A percentile compares a stretch with the other conserved stretches of the same genome.
These are phyloP conservation scores for Arthrobotrys pseudoclavata DNA, from an alignment of 2,329 filamentous ascomycete genomes.

Conservation along the genomic window DNA sequence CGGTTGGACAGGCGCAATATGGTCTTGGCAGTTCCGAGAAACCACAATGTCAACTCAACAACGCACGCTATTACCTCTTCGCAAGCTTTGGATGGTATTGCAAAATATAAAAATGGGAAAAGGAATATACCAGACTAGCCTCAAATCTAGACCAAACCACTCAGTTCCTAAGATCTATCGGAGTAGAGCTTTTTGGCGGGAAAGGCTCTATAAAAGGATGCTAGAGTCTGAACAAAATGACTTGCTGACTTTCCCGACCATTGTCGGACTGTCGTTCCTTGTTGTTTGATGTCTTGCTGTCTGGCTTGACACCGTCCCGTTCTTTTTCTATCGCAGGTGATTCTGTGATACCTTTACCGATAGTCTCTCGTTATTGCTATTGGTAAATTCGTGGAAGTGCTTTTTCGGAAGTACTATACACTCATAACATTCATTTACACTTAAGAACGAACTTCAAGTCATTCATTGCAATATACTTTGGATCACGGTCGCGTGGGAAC, in stretches of 20 bases:
- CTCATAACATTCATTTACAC: conserved; percentile 13
- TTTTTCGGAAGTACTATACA: conserved; percentile 19
- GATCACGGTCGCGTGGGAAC: conserved; percentile 11
- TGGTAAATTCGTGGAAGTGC: conserved; percentile 17
- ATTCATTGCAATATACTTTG: conserved; percentile 8
- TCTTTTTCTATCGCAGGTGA: conserved; percentile 17
- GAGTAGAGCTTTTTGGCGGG: not conserved
- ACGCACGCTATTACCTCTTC: not conserved
- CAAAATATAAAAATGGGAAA: conserved; percentile 1
- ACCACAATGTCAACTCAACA: conserved; percentile 32
- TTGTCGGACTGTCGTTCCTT: conserved; percentile 25
- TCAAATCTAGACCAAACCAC: not conserved
- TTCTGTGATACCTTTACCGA: conserved; percentile 10
- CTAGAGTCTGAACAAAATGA: not conserved
- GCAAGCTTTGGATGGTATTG: not conserved
- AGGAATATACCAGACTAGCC: conserved; percentile 3
- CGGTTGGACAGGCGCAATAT: conserved; percentile 30
- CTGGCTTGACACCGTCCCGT: conserved; percentile 21
- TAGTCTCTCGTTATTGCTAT: conserved; percentile 29
- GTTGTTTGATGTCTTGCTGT: conserved; percentile 14
- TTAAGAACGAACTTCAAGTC: conserved; percentile 15
- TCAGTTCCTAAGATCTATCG: not conserved
- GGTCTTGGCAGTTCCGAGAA: conserved; percentile 14
- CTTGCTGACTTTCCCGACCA: conserved; percentile 15
- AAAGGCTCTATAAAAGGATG: conserved; percentile 24